Conservation (phyloP, 1,284 basidiomycete genomes). For the Cutaneotrichosporon cutaneum region DNA sequence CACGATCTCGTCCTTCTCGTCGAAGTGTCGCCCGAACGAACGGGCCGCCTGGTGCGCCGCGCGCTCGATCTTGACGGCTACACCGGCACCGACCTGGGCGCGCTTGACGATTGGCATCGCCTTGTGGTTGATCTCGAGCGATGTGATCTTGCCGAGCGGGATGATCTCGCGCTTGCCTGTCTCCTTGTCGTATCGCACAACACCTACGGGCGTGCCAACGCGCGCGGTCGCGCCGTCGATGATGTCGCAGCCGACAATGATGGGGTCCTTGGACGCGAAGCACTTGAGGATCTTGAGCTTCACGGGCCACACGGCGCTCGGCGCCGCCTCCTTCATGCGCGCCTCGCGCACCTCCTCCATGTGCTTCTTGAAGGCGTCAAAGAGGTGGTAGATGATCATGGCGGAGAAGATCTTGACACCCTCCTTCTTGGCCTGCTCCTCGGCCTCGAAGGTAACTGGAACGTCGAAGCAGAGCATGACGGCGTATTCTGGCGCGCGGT, state of each 20-base stretch:
- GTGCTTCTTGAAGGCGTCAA: slow-evolving; percentile 97
- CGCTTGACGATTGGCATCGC: slow-evolving; percentile 84
- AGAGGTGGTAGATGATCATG: slow-evolving; percentile 94
- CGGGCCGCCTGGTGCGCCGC: slow-evolving; percentile 93
- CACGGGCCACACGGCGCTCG: slow-evolving; percentile 96
- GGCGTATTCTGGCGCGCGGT: slow-evolving; percentile 92
- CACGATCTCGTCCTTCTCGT: slow-evolving; percentile 91
- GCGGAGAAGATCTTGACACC: slow-evolving; percentile 87
- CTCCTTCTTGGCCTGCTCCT: slow-evolving; percentile 86
- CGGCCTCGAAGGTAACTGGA: slow-evolving; percentile 79
- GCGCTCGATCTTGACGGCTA: slow-evolving; percentile 98
- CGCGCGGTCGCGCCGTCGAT: slow-evolving; percentile 79
- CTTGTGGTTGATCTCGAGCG: slow-evolving; percentile 89
- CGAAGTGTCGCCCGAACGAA: slow-evolving; percentile 81
- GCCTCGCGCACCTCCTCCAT: slow-evolving; percentile 89
- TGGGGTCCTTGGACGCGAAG: slow-evolving; percentile 95
- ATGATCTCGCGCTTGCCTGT: slow-evolving; percentile 91
- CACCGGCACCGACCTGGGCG: slow-evolving; percentile 84
- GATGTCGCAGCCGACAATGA: slow-evolving; percentile 97
- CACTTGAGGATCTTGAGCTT: slow-evolving; percentile 86
- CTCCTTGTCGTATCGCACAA: slow-evolving; percentile 75
- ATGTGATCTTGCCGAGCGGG: slow-evolving; percentile 90
- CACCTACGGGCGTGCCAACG: slow-evolving; percentile 94
- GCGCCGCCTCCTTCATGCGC: slow-evolving; percentile 88
- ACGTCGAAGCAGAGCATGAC: slow-evolving; percentile 98